phyloP scores from a whole-genome alignment of 1,284 basidiomycete species.

The Sporisorium exsertum region DNA sequence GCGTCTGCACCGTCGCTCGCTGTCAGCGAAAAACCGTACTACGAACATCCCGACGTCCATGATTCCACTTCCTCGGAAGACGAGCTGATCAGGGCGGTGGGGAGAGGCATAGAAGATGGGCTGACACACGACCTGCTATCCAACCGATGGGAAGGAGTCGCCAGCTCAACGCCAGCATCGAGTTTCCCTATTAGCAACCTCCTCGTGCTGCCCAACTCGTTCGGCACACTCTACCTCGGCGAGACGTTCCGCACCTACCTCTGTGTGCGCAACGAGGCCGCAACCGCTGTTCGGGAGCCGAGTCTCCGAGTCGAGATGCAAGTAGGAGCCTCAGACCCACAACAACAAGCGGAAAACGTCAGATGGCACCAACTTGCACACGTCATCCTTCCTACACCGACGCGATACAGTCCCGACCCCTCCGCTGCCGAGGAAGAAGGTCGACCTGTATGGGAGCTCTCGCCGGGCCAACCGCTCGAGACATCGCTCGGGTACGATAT shows the following conservation, averaged over 20 bases:
- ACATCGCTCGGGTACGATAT: conserved; percentile 61
- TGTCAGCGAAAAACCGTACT: conserved; percentile 42
- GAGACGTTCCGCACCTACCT: conserved; percentile 66
- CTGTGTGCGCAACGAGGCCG: conserved; percentile 62
- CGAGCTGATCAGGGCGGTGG: conserved; percentile 12
- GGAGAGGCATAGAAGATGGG: conserved; percentile 6
- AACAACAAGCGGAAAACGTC: conserved; percentile 2
- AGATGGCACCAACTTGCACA: conserved; percentile 36
- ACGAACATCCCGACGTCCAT: conserved; percentile 8
- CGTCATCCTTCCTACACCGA: conserved; percentile 26
- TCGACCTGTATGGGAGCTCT: conserved; percentile 19
- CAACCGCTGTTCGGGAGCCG: conserved; percentile 37
- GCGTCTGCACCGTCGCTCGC: conserved; percentile 48
- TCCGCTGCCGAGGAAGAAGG: not conserved
- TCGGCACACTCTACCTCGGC: conserved; percentile 60
- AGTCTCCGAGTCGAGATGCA: conserved; percentile 65
- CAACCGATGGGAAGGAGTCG: conserved; percentile 3
- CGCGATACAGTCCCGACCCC: conserved; percentile 13
- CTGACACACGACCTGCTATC: conserved; percentile 15
- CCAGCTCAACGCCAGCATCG: not conserved
- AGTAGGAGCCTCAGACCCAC: conserved; percentile 23
- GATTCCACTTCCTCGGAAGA: not conserved
- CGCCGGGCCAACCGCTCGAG: conserved; percentile 33
- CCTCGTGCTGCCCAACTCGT: conserved; percentile 49
- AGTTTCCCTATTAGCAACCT: conserved; percentile 27